Percentiles rank a stretch among this genome's conserved stretches.
phyloP scores from a whole-genome alignment of 2,329 filamentous ascomycete genomes.

The Emericellopsis cladophorae region DNA sequence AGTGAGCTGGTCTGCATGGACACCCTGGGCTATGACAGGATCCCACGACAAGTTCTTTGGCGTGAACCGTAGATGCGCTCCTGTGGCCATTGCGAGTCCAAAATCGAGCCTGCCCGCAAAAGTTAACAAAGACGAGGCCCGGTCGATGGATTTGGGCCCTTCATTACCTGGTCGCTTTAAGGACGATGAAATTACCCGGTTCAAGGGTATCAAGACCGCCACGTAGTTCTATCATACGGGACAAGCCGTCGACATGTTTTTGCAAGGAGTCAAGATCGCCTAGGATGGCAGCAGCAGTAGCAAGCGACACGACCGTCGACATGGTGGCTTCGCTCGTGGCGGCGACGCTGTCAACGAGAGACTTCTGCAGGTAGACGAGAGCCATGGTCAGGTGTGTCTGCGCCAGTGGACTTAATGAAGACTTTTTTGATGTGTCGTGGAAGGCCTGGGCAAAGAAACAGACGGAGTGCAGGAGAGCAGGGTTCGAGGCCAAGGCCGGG shows the following conservation, averaged over 20 bases:
- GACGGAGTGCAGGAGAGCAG: slow-evolving; percentile 11
- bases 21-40: slow-evolving; percentile 3
- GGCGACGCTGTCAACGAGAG: slow-evolving; percentile 5
- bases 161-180: slow-evolving; percentile 3
- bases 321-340: slow-evolving; percentile 8
- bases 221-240: slow-evolving; percentile 9
- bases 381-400: slow-evolving; percentile 8
- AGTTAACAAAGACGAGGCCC: too few species aligned
- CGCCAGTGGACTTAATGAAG: slow-evolving; percentile 3
- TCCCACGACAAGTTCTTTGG: slow-evolving; percentile 4
- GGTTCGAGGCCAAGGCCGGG: slow-evolving; percentile 6
- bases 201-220: slow-evolving; percentile 8
- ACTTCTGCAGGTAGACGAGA: slow-evolving; percentile 8
- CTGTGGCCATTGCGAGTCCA: slow-evolving; percentile 3
- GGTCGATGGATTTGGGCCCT: too few species aligned
- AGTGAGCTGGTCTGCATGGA: neutral
- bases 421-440: slow-evolving; percentile 5
- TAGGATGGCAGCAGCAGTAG: slow-evolving; percentile 8
- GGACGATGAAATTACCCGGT: slow-evolving; percentile 5
- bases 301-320: slow-evolving; percentile 8
- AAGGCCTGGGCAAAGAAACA: slow-evolving; percentile 11
- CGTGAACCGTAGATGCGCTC: slow-evolving; percentile 2
- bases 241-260: slow-evolving; percentile 12
- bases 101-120: neutral
- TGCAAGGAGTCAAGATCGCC: slow-evolving; percentile 8